Evolutionary conservation across 352 stramenopile species (phyloP).

Genomic region (Phytophthora crassamura): DNA sequence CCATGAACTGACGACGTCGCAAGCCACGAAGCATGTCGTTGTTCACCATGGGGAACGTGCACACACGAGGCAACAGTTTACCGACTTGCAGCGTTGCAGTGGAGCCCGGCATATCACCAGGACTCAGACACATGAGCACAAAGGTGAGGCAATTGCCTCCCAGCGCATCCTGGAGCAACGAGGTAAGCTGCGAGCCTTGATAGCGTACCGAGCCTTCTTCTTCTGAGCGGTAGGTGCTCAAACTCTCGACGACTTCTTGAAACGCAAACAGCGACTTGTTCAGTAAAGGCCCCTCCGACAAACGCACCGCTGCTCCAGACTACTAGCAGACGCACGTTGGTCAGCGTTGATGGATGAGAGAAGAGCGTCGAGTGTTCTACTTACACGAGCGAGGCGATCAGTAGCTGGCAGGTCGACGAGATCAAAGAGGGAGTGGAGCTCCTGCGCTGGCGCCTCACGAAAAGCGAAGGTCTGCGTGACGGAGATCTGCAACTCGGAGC

Average conservation of each 20-base stretch:
- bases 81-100: constrained; percentile 50
- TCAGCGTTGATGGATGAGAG: no score
- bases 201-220: constrained; percentile 21
- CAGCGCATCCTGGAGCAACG: constrained; percentile 53
- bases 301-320: constrained; percentile 37
- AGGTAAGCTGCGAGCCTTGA: constrained; percentile 42
- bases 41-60: constrained; percentile 64
- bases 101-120: constrained; percentile 47
- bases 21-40: constrained; percentile 61
- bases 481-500: constrained; percentile 35
- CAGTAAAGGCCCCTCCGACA: constrained; percentile 58
- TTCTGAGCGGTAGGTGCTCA: constrained; percentile 11
- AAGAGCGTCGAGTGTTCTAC: background rate
- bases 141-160: constrained; percentile 63
- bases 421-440: constrained; percentile 52
- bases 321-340: constrained; percentile 5
- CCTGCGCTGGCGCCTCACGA: constrained; percentile 40
- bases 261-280: constrained; percentile 66
- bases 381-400: constrained; percentile 54
- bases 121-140: constrained; percentile 48
- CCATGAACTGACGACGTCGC: constrained; percentile 33
- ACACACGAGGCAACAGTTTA: constrained; percentile 32
- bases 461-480: constrained; percentile 53
- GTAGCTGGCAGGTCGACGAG: constrained; percentile 56
- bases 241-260: constrained; percentile 41